Evolutionary conservation across 2,329 filamentous ascomycete species (phyloP).

Genomic region (Scedosporium boydii): DNA sequence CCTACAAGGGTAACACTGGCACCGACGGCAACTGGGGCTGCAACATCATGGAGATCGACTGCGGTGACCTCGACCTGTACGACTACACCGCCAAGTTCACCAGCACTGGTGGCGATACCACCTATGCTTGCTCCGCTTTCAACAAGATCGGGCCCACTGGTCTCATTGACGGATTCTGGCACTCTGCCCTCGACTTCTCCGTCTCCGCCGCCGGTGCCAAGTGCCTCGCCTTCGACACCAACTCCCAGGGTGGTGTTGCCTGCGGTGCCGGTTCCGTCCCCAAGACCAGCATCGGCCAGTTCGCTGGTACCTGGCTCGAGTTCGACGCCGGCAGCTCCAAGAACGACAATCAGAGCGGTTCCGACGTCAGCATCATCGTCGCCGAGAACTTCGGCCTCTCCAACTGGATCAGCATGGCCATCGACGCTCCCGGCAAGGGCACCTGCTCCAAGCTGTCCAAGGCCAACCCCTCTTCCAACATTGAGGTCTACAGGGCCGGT

Average conservation of each 20-base stretch:
- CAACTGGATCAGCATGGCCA: slow-evolving; percentile 24
- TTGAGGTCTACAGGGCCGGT: slow-evolving; percentile 27
- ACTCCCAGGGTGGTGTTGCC: slow-evolving; percentile 39
- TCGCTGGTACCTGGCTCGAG: slow-evolving; percentile 38
- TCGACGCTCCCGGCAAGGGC: slow-evolving; percentile 26
- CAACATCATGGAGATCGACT: slow-evolving; percentile 39
- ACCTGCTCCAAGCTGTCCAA: slow-evolving; percentile 30
- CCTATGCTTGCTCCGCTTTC: slow-evolving; percentile 31
- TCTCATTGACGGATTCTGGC: slow-evolving; percentile 39
- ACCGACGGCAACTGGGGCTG: slow-evolving; percentile 32
- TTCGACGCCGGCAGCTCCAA: slow-evolving; percentile 34
- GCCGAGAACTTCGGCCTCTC: slow-evolving; percentile 21
- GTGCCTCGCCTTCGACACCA: slow-evolving; percentile 32
- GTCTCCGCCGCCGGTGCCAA: slow-evolving; percentile 26
- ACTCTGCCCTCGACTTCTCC: slow-evolving; percentile 29
- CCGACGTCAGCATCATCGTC: slow-evolving; percentile 40
- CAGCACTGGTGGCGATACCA: slow-evolving; percentile 23
- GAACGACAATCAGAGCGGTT: slow-evolving; percentile 41
- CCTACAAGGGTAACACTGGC: slow-evolving; percentile 38
- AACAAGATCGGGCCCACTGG: slow-evolving; percentile 42
- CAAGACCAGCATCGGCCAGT: slow-evolving; percentile 28
- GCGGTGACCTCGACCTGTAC: slow-evolving; percentile 27
- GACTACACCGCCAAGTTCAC: slow-evolving; percentile 32
- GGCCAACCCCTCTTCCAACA: slow-evolving; percentile 12
- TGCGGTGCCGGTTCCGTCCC: slow-evolving; percentile 26